A percentile compares a stretch with the other conserved stretches of the same genome.
phyloP scores from a whole-genome alignment of 345 rosid species.

The Acer saccharum region DNA sequence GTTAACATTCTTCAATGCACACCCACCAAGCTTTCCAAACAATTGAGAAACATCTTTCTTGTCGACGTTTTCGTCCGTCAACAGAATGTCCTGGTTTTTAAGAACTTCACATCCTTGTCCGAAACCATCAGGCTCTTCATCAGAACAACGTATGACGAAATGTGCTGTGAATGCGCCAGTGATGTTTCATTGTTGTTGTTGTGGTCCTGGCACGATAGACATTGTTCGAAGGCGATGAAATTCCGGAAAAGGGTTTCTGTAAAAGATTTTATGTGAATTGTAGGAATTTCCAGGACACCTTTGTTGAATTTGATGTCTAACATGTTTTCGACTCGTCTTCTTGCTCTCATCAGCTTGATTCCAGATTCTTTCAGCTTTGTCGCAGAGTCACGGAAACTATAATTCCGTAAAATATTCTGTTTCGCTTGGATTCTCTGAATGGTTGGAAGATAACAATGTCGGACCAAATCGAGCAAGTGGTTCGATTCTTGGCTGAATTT shows the following conservation, averaged over 20 bases:
- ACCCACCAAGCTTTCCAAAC: conserved; percentile 35
- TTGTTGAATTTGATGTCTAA: conserved; percentile 41
- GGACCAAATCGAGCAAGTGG: conserved; percentile 53
- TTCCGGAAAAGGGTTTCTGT: conserved; percentile 54
- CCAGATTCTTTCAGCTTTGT: conserved; percentile 34
- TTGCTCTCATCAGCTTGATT: conserved; percentile 32
- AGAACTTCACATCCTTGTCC: conserved; percentile 39
- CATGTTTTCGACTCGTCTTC: conserved; percentile 26
- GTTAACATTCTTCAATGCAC: not conserved
- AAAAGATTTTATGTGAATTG: conserved; percentile 26
- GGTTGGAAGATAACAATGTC: conserved; percentile 52
- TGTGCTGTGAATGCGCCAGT: conserved; percentile 17
- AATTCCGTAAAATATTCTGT: not conserved
- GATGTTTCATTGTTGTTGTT: no score
- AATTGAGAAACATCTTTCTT: conserved; percentile 12
- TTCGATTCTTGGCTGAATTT: conserved; percentile 54
- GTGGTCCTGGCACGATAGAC: conserved; percentile 1
- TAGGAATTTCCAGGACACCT: conserved; percentile 48
- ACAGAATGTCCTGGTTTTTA: conserved; percentile 28
- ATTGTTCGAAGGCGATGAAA: conserved; percentile 46
- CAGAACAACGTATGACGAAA: conserved; percentile 46
- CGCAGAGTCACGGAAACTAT: conserved; percentile 10
- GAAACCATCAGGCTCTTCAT: conserved; percentile 33
- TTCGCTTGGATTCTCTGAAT: conserved; percentile 20
- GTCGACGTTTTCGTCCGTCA: conserved; percentile 7